Percentiles rank a stretch among this genome's conserved stretches.
phyloP scores from a whole-genome alignment of 2,329 filamentous ascomycete species.

The Stachybotrys elegans region DNA sequence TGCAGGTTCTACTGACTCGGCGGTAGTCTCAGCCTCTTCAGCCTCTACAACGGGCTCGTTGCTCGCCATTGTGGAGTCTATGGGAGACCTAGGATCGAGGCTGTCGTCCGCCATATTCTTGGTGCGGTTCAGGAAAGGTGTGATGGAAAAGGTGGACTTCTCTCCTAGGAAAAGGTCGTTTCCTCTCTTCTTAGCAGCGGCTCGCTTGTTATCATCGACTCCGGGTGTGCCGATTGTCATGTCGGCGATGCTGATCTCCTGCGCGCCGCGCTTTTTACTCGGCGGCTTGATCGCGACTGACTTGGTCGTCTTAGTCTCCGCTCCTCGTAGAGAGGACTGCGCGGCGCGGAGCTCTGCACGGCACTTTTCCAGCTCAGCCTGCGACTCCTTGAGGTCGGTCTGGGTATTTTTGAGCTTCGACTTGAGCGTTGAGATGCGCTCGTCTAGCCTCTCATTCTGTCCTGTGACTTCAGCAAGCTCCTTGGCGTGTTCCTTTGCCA shows the following conservation, averaged over 20 bases:
- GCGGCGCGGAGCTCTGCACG: conserved; percentile 35
- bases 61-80: conserved; percentile 3
- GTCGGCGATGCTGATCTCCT: conserved; percentile 41
- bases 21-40: conserved; percentile 22
- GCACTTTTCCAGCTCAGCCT: conserved; percentile 32
- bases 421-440: conserved; percentile 64
- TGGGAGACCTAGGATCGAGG: conserved; percentile 17
- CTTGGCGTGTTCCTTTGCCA: conserved; percentile 43
- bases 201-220: conserved; percentile 34
- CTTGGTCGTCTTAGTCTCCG: conserved; percentile 17
- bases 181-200: conserved; percentile 50
- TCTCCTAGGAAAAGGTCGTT: conserved; percentile 60
- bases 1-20: too few relatives aligned
- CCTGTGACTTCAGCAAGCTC: conserved; percentile 56
- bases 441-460: conserved; percentile 61
- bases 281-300: conserved; percentile 15
- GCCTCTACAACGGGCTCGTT: conserved; percentile 26
- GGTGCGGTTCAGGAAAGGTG: conserved; percentile 81
- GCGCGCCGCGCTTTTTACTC: conserved; percentile 39
- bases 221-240: conserved; percentile 43
- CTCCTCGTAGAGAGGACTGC: conserved; percentile 10
- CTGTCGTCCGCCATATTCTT: conserved; percentile 44
- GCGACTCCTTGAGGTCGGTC: conserved; percentile 63
- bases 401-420: conserved; percentile 66
- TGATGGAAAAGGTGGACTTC: conserved; percentile 91